These are phyloP conservation scores for Akanthomyces dipterigenus DNA, from an alignment of 2,329 filamentous ascomycete species.

Conservation along the genomic window DNA sequence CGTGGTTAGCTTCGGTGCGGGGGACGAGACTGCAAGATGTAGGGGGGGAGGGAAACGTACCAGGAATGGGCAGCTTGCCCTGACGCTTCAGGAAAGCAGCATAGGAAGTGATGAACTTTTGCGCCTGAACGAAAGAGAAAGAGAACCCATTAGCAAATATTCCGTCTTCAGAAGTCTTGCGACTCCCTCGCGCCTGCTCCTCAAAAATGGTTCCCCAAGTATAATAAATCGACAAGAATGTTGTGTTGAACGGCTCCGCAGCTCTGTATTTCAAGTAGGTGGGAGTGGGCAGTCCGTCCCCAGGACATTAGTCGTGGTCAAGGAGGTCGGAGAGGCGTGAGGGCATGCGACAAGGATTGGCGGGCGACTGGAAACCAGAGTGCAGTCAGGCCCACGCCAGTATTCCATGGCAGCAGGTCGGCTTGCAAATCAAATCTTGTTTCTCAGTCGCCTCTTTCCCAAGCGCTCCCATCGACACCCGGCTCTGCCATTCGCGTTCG, in stretches of 20 bases:
- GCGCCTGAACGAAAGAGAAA: conserved; percentile 53
- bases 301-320: conserved; percentile 11
- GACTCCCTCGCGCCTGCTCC: conserved; percentile 68
- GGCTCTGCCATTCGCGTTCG: conserved; percentile 9
- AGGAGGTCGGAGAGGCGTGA: conserved; percentile 8
- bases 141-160: conserved; percentile 60
- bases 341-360: background rate
- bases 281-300: conserved; percentile 1
- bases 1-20: too few relatives aligned
- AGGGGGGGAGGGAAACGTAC: conserved; percentile 43
- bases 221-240: background rate
- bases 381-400: background rate
- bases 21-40: too few relatives aligned
- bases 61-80: conserved; percentile 85
- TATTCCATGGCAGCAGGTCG: background rate
- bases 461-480: background rate
- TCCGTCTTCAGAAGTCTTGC: conserved; percentile 69
- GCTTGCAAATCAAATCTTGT: background rate
- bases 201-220: conserved; percentile 14
- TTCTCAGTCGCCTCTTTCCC: background rate
- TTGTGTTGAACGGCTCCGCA: background rate
- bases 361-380: too few relatives aligned
- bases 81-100: conserved; percentile 88
- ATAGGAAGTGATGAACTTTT: conserved; percentile 85
- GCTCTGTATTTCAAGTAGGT: conserved; percentile 2